Percentiles rank a stretch among this genome's conserved stretches.
Evolutionary conservation across 2,329 filamentous ascomycete genomes (phyloP).

Genomic region (Orbilia quercus): DNA sequence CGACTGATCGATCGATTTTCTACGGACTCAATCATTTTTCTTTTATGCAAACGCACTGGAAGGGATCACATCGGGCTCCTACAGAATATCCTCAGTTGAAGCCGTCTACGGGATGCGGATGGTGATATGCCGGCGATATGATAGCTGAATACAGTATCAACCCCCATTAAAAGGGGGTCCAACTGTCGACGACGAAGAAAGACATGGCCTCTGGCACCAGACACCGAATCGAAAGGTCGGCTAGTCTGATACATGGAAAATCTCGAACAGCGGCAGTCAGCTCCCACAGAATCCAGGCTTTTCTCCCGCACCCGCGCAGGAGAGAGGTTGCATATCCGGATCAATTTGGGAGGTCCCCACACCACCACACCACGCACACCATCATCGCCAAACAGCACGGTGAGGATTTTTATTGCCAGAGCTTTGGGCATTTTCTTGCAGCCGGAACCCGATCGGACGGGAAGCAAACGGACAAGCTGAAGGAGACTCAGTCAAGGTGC

Average conservation of each 20-base stretch:
- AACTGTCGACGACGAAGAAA: constrained; percentile 14
- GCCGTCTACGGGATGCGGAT: too few species aligned
- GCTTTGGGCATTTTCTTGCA: neutral
- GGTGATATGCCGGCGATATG: too few species aligned
- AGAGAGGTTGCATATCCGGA: constrained; percentile 55
- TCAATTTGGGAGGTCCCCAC: constrained; percentile 52
- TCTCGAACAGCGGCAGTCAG: constrained; percentile 32
- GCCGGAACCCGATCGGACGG: too few species aligned
- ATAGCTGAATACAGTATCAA: too few species aligned
- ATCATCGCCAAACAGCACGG: neutral
- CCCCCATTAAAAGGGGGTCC: constrained; percentile 25
- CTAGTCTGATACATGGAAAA: constrained; percentile 41
- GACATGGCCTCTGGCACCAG: neutral
- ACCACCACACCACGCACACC: constrained; percentile 43
- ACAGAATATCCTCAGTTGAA: too few species aligned
- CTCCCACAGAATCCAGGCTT: constrained; percentile 54
- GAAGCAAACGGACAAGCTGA: too few species aligned
- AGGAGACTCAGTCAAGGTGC: too few species aligned
- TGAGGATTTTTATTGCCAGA: neutral
- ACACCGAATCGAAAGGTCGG: constrained; percentile 11
- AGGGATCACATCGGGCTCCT: too few species aligned
- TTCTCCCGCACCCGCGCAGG: constrained; percentile 56
- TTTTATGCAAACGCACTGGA: constrained; percentile 27
- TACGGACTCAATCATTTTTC: neutral
- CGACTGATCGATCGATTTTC: constrained; percentile 3